These are phyloP conservation scores for sunflower (Helianthus annuus) DNA, from an alignment of 129 eudicot species.

Conservation along the genomic window HanXRQr2.0-SUNRISE NC_035436.2:199434611-199435110, in stretches of 20 bases:
- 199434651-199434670: slow-evolving; percentile 32
- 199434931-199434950: slow-evolving; percentile 82
- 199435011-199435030: background rate
- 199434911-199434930: slow-evolving; percentile 64
- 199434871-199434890: slow-evolving; percentile 8
- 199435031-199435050: slow-evolving; percentile 8
- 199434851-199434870: slow-evolving; percentile 22
- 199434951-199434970: slow-evolving; percentile 94
- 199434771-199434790: slow-evolving; percentile 37
- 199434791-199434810: slow-evolving; percentile 32
- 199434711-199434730: slow-evolving; percentile 31
- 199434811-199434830: slow-evolving; percentile 31
- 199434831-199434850: slow-evolving; percentile 40
- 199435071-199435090: background rate
- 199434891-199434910: slow-evolving; percentile 12
- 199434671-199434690: slow-evolving; percentile 41
- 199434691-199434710: slow-evolving; percentile 30
- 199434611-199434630: slow-evolving; percentile 20
- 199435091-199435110: background rate
- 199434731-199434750: slow-evolving; percentile 62
- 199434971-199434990: slow-evolving; percentile 25
- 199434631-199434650: slow-evolving; percentile 11
- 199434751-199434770: slow-evolving; percentile 49
- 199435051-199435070: background rate
- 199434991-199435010: background rate